Evolutionary conservation across 202 grass and related monocot genomes (phyloP), one percentile per base, ranked within the genome.

Genomic region (Eragrostis tef): DNA sequence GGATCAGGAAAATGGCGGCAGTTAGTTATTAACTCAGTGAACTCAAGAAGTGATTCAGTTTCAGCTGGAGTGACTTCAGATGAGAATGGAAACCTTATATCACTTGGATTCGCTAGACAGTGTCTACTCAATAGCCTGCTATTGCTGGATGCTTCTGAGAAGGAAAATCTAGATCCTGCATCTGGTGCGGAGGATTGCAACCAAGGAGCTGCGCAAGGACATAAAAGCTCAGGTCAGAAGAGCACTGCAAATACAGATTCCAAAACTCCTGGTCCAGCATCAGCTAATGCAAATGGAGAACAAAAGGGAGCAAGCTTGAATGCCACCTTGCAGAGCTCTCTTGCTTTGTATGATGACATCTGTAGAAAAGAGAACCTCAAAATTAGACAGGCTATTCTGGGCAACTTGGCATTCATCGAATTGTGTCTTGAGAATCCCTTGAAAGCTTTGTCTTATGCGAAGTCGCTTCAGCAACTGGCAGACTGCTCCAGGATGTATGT

Each of bases 401-500:
- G 79, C 56, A 84, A 90, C 80, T 78, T 99, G 66, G 92, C 96
- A 5, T 99, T 93, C 70, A 29, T 95, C 16, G 96, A 95, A 62
- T 69, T 98, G 62, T 90, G 90, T 77, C 94, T 90, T 54, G 86
- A 89, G 81, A 95, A 99, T 89, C 87, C 87, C 22, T 90, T 90
- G 68, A 94, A 80, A 91, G 87, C 90, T 85, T 85, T 95, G 70
- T 85, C 83, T 87, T 78, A 75, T 80, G 88, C 89, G 46, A 99
- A 85, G 66, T 86, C 42, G 2, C 77, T 99, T 71, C 66, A 86
- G 77, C 79, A 88, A 61, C 77, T 95, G 69, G 71, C 79, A 34
- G 96, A 87, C 50, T 99, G 92, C 87, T 99, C 92, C 4, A 94
- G 87, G 84, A 87, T 93, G 60, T 90, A 93, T 83, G 58, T 85